phyloP scores from a whole-genome alignment of 805 yeast species.

The Candida sakaeoensis region DNA sequence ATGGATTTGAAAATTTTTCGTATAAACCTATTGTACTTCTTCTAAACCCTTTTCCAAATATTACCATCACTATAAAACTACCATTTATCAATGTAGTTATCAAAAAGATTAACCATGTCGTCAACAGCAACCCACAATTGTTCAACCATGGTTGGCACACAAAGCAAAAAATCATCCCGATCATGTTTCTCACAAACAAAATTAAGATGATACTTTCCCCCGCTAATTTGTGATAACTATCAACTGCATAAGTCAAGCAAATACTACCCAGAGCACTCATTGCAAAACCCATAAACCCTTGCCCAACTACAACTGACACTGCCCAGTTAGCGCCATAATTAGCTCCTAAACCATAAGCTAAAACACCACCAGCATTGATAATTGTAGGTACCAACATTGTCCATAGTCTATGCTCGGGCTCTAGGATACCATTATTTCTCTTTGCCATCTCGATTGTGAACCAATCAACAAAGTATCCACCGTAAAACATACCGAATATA shows the following conservation, averaged over 20 bases:
- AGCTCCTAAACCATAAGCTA: slow-evolving; percentile 44
- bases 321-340: slow-evolving; percentile 38
- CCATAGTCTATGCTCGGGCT: slow-evolving; percentile 24
- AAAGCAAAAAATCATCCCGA: slow-evolving; percentile 44
- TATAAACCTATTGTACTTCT: slow-evolving; percentile 24
- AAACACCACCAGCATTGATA: slow-evolving; percentile 40
- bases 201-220: slow-evolving; percentile 39
- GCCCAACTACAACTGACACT: slow-evolving; percentile 41
- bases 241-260: slow-evolving; percentile 41
- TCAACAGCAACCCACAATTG: slow-evolving; percentile 31
- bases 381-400: slow-evolving; percentile 38
- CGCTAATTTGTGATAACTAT: slow-evolving; percentile 40
- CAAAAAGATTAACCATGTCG: slow-evolving; percentile 45
- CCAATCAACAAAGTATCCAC: slow-evolving; percentile 44
- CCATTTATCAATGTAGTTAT: slow-evolving; percentile 41
- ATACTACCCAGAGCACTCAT: slow-evolving; percentile 45
- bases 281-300: slow-evolving; percentile 43
- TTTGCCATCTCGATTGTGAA: slow-evolving; percentile 23
- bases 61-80: slow-evolving; percentile 32
- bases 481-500: slow-evolving; percentile 41
- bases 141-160: slow-evolving; percentile 46
- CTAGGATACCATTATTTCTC: slow-evolving; percentile 28
- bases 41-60: slow-evolving; percentile 41
- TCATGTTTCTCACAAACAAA: slow-evolving; percentile 31
- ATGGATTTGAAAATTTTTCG: slow-evolving; percentile 11